Base-by-base conservation (phyloP, 176 grass and related monocot species). In the Oryza coarctata region DNA sequence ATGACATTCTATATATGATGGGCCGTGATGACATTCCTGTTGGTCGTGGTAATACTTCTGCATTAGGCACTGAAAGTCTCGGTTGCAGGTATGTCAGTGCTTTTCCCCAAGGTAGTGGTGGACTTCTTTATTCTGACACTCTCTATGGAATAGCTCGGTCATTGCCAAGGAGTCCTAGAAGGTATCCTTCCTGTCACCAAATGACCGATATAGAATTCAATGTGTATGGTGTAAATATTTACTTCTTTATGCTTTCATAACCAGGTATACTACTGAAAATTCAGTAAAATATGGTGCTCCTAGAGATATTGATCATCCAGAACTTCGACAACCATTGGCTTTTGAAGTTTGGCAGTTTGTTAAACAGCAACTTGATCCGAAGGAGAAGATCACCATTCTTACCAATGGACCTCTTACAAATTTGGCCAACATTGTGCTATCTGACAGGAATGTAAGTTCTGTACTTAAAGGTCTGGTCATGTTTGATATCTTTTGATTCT, bases 1-100 rank as follows among this genome's bases (percentile, higher is more conserved):
- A 94, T 41, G 92, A 94, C 68, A 80, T 98, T 18, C 87, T 94
- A 18, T 90, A 94, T 65, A 94, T 94, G 95, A 98, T 98, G 95
- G 92, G 95, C 11, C 92, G 84, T 10, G 95, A 94, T 73, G 92
- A 98, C 75, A 93, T 98, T 87, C 92, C 88, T 73, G 92, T 94
- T 44, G 95, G 95, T 12, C 86, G 84, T 50, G 95, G 95, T 67
- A 94, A 86, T 79, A 18, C 88, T 25, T 89, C 90, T 36, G 95
- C 95, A 52, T 65, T 94, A 75, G 92, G 88, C 32, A 91, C 84
- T 52, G 75, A 86, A 22, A 84, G 1, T 63, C 84, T 93, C 40
- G 90, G 88, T 31, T 98, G 95, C 61, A 71, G 90, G 63, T 94
- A 93, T 84, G 82, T 76, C 22, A 91, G 80, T 61, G 85, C 85